Evolutionary conservation across 176 grass and related monocot genomes (phyloP).

Genomic region (Thalia dealbata): DNA sequence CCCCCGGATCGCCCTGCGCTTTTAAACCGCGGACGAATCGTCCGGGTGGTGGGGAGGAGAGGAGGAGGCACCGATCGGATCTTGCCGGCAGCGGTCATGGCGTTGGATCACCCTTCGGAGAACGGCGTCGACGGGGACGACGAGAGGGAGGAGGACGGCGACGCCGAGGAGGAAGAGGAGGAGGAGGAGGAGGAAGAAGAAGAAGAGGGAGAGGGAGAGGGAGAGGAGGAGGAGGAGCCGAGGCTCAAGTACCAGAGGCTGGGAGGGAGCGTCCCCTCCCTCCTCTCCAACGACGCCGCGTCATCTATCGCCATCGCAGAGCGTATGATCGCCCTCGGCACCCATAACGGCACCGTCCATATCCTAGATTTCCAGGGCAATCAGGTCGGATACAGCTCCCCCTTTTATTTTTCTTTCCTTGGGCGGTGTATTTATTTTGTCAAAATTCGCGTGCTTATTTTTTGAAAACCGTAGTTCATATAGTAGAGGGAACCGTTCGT

Average conservation of each 20-base stretch:
- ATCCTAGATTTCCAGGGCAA: constrained; percentile 99
- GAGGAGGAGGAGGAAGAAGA: constrained; percentile 29
- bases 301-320: constrained; percentile 76
- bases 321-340: constrained; percentile 88
- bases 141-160: no score
- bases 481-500: neutral
- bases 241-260: constrained; percentile 90
- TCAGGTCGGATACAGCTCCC: constrained; percentile 33
- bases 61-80: constrained; percentile 3
- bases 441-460: neutral
- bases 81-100: constrained; percentile 18
- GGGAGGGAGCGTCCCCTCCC: constrained; percentile 65
- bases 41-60: neutral
- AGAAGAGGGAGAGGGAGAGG: constrained; percentile 12
- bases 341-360: constrained; percentile 72
- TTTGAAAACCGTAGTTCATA: neutral
- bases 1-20: neutral
- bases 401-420: neutral
- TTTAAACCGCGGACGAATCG: neutral
- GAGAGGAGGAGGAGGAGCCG: constrained; percentile 44
- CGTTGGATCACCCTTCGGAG: constrained; percentile 36
- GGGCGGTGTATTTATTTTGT: neutral
- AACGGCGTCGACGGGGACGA: constrained; percentile 42
- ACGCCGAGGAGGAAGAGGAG: constrained; percentile 17
- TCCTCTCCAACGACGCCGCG: constrained; percentile 72